Evolutionary conservation across 805 yeast species (phyloP), one percentile per base, ranked within the genome.

Genomic region (Allodekkera sacchari): DNA sequence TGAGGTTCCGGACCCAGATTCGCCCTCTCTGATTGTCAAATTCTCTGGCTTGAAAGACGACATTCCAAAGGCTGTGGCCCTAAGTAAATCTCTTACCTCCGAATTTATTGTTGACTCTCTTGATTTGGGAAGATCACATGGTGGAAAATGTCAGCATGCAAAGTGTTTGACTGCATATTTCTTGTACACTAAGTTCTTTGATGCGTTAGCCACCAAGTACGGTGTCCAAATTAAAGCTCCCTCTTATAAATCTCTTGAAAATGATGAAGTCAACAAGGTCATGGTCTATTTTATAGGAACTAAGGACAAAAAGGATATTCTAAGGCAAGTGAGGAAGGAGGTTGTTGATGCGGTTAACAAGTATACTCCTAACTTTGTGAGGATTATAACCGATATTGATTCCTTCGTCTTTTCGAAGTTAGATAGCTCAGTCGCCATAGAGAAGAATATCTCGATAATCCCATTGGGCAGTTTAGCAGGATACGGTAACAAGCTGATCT

Each of bases 91-190:
- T 30, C 63, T 74, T 25, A 71, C 92, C 21, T 63, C 75, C 29
- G 66, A 71, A 34, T 74, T 67, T 50, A 62, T 67, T 35, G 72
- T 78, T 25, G 85, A 77, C 42, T 59, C 74, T 22, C 66, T 92
- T 49, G 95, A 87, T 47, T 77, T 92, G 55, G 76, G 94, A 8
- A 79, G 73, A 56, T 95, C 97, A 19, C 96, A 92, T 54, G 83
- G 85, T 48, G 83, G 82, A 42, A 74, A 83, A 50, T 50, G 72
- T 32, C 53, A 62, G 12, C 97, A 92, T 48, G 96, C 95, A 7
- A 72, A 74, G 39, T 69, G 76, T 25, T 64, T 92, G 35, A 79
- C 85, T 26, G 66, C 79, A 9, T 83, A 66, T 53, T 78, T 92
- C 43, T 53, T 59, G 33, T 63, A 69, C 38, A 61, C 72, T 36